Base-by-base conservation (phyloP, 2,329 filamentous ascomycete genomes). In the Alternaria sp. region DNA sequence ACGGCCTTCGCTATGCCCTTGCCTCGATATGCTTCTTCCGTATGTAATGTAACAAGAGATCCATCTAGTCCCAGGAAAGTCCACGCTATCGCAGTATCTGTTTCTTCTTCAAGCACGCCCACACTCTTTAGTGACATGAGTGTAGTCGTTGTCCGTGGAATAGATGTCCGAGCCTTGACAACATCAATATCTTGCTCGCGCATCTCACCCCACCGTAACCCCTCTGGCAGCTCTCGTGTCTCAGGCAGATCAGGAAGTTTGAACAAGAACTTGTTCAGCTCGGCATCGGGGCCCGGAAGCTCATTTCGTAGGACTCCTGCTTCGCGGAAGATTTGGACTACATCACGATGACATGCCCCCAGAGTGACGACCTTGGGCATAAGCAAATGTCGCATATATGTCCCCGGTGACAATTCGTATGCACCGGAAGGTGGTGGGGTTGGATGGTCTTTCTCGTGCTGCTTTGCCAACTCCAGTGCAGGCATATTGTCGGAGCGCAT, bases 1-100 rank as follows among this genome's bases (percentile, higher is more conserved):
- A 91, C 77, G 0, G 81, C 79, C 71, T 88, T 90, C 2, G 88
- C 89, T 29, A 91, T 76, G 0, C 89, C 89, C 40, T 78, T 81
- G 0, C 87, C 84, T 29, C 89, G 83, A 64, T 85, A 89, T 1
- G 79, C 73, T 9, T 80, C 79, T 72, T 89, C 87, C 52, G 84
- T 86, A 71, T 89, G 85, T 34, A 90, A 73, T 29, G 83, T 84
- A 10, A 82, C 84, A 14, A 90, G 71, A n/a, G 84, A 86, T 0
- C 83, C 87, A 67, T 90, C 88, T 2, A 84, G 77, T 0, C 86
- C 87, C 76, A 80, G 66, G 53, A 91, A 90, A 0, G 83, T 84
- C 89, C 89, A 92, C 0, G 88, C 86, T 5, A 91, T 77, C 0
- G 84, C 81, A 1, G 77, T 82, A 1, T 79, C 81, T 72, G 70